Percentiles rank a stretch among this genome's conserved stretches.
phyloP scores from a whole-genome alignment of 495 filamentous ascomycete species.

The Chaetomidium leptoderma region DNA sequence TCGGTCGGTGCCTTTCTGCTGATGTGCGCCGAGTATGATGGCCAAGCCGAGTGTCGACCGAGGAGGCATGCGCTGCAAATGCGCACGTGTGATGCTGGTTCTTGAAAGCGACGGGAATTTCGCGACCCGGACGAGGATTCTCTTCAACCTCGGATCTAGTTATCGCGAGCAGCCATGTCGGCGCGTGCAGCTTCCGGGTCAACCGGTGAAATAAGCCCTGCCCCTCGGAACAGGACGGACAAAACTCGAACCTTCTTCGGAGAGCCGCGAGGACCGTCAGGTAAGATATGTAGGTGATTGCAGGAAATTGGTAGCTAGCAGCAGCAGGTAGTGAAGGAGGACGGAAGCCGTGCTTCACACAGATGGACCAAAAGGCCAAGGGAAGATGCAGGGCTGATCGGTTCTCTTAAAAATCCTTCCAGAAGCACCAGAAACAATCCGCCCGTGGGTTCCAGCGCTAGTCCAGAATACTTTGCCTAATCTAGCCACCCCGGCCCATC shows the following conservation, averaged over 20 bases:
- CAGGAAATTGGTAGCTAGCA: too few relatives aligned
- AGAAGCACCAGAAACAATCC: conserved; percentile 4
- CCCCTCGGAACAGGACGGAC: too few relatives aligned
- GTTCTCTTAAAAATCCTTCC: conserved; percentile 14
- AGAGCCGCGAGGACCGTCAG: too few relatives aligned
- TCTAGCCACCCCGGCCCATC: conserved; percentile 7
- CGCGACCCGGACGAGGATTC: conserved; percentile 9
- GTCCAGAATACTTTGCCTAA: conserved; percentile 2
- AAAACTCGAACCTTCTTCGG: not conserved
- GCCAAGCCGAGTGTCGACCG: not conserved
- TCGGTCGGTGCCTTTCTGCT: not conserved
- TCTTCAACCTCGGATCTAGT: conserved; percentile 20
- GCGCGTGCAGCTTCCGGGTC: not conserved
- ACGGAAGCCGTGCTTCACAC: too few relatives aligned
- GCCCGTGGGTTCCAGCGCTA: conserved; percentile 1
- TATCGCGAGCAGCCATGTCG: conserved; percentile 23
- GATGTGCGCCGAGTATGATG: not conserved
- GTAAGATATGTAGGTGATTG: too few relatives aligned
- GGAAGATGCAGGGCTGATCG: conserved; percentile 10
- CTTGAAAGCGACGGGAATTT: not conserved
- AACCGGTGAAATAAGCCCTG: not conserved
- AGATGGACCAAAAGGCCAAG: not conserved
- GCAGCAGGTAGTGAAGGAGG: not conserved
- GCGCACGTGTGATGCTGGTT: not conserved
- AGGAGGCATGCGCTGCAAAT: not conserved